Evolutionary conservation across 345 rosid genomes (phyloP), one percentile per base, ranked within the genome.

Genomic region (Arabidopsis suecica): DNA sequence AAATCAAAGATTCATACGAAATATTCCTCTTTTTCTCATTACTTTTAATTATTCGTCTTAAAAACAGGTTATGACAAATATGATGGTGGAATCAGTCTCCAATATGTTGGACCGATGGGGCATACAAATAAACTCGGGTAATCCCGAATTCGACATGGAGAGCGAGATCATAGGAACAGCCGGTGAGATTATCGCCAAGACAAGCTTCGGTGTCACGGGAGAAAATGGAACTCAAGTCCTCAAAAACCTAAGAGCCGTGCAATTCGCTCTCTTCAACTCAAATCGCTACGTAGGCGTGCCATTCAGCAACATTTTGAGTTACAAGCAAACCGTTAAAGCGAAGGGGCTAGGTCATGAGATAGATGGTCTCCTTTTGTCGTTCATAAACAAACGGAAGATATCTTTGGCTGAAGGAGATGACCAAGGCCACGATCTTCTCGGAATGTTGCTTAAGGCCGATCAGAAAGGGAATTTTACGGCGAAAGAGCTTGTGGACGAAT

Each of bases 251-350:
- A 83, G 97, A 73, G 88, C 85, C 42, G 79, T 92, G 86, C 99
- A 95, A 34, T 57, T 82, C 54, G 73, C 88, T 30, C 87, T 95
- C 9, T 95, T 95, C 79, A 82, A 89, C 55, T 78, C 92, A 9
- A 90, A 86, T 67, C 91, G 97, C 11, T 90, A 83, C 22, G 95
- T 95, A 12, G 99, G 99, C 0, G 96, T 95, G 8, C 99, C 99
- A 0, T 92, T 82, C 20, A 83, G 84, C 82, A 84, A 80, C 53
- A 66, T 82, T 71, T 42, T 94, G 41, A 69, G 71, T 78, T 88
- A 83, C 58, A 86, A 68, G 60, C 82, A 88, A 73, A 85, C 79
- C 73, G 54, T 80, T 14, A 81, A 88, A 57, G 90, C 91, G 1
- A 85, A 74, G 59, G 82, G 32, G 59, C 83, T 95, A 5, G 97